Conservation (phyloP, 2,329 filamentous ascomycete genomes). For the Fusarium albidum region DNA sequence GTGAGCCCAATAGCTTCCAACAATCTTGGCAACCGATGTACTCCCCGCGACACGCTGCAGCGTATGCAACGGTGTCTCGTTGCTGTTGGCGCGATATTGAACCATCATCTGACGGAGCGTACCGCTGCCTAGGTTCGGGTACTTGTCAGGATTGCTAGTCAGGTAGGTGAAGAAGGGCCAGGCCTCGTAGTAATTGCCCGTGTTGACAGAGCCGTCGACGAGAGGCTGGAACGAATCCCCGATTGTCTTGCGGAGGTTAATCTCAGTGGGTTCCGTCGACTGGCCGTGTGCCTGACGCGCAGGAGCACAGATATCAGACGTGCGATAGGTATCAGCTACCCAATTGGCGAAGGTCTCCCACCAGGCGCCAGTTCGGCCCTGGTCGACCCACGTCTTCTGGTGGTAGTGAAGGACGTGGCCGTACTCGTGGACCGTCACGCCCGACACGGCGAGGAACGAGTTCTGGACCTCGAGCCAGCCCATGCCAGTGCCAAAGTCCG, state of each 20-base stretch:
- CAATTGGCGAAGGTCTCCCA: constrained; percentile 60
- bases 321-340: constrained; percentile 57
- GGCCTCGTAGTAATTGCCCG: constrained; percentile 59
- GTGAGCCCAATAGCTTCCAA: constrained; percentile 58
- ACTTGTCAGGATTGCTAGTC: constrained; percentile 55
- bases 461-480: constrained; percentile 53
- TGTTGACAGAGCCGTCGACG: constrained; percentile 51
- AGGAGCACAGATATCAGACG: constrained; percentile 50
- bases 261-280: constrained; percentile 46
- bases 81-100: constrained; percentile 52
- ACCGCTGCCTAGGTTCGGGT: constrained; percentile 48
- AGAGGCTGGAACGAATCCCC: constrained; percentile 56
- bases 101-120: constrained; percentile 53
- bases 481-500: constrained; percentile 49
- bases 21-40: constrained; percentile 48
- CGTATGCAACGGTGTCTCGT: constrained; percentile 58
- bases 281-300: constrained; percentile 47
- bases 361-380: constrained; percentile 56
- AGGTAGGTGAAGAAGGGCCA: constrained; percentile 60
- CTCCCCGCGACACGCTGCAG: constrained; percentile 49
- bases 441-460: constrained; percentile 46
- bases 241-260: constrained; percentile 53
- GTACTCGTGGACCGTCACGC: constrained; percentile 57
- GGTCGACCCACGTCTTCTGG: constrained; percentile 53
- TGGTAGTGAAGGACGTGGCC: constrained; percentile 57